Evolutionary conservation across 257 asterid species (phyloP), one percentile per base, ranked within the genome.

Genomic region (Gentiana dahurica): DNA sequence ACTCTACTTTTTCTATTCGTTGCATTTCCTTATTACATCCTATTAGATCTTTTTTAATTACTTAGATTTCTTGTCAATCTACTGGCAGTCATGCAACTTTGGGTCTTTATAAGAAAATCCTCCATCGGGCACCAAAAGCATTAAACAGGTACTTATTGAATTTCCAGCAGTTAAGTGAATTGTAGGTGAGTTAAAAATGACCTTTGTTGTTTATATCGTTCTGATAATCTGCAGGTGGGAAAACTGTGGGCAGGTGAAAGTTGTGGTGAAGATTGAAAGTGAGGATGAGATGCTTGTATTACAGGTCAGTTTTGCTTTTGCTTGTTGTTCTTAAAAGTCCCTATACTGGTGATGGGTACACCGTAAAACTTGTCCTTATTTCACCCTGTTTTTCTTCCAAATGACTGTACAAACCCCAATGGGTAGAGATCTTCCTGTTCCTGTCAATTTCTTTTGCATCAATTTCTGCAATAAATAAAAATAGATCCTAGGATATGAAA

Each of bases 241-340:
- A 90, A 83, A 79, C 94, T 91, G 98, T 60, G 98, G 98, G 66
- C 98, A 91, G 81, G 97, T 91, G 59, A 91, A 91, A 78, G 98
- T 91, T 60, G 98, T 87, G 5, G 84, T 91, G 72, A 91, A 91
- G 78, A 85, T 71, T 65, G 98, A 91, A 68, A 85, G 82, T 55
- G 95, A 87, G 67, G 89, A 85, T 47, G 94, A 83, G 51, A 83
- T 91, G 88, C 79, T 91, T 77, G 82, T 62, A 60, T 78, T 90
- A 64, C 98, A 84, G 75, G 98, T 90, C 44, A 56, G 77, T 74
- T 32, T 8, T n/a, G 32, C 35, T 7, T 58, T 36, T 12, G 4
- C 3, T 44, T 6, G 13, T 51, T 43, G 3, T 9, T 50, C 15
- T 39, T 37, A 49, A 12, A 5, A 8, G 37, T 13, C 13, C 43